Percentiles rank a stretch among this genome's conserved stretches.
These are phyloP conservation scores for Musa troglodytarum DNA, from an alignment of 176 grass and related monocot genomes.

Conservation along the genomic window DNA sequence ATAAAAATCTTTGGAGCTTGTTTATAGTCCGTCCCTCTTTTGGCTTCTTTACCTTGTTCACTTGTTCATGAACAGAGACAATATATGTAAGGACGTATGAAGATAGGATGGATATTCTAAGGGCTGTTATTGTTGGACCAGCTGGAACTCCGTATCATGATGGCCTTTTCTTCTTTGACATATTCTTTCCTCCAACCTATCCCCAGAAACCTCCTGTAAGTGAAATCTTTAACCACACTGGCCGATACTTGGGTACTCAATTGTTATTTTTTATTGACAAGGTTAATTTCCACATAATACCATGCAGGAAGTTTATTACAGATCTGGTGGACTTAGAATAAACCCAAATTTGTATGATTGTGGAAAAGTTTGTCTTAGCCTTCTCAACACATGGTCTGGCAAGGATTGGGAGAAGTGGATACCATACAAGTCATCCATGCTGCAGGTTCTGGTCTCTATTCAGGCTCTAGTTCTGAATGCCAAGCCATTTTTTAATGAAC, in stretches of 20 bases:
- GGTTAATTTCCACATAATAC: background rate
- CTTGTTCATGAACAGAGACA: constrained; percentile 40
- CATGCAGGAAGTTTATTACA: constrained; percentile 63
- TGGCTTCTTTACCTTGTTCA: constrained; percentile 22
- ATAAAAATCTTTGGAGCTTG: background rate
- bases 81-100: constrained; percentile 82
- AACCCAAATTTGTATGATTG: constrained; percentile 75
- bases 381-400: constrained; percentile 68
- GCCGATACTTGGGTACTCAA: background rate
- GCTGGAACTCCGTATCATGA: constrained; percentile 85
- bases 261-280: background rate
- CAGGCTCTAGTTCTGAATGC: constrained; percentile 76
- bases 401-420: constrained; percentile 64
- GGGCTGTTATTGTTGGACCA: constrained; percentile 68
- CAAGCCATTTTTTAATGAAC: constrained; percentile 78
- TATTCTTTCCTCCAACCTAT: constrained; percentile 61
- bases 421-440: constrained; percentile 45
- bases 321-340: constrained; percentile 60
- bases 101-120: constrained; percentile 81
- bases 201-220: constrained; percentile 59
- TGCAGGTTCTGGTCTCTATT: constrained; percentile 68
- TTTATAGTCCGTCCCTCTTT: background rate
- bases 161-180: constrained; percentile 74
- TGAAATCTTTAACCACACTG: background rate
- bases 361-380: constrained; percentile 80